Evolutionary conservation across 2,329 filamentous ascomycete genomes (phyloP).

Genomic region (Rhinocladiella mackenziei): DNA sequence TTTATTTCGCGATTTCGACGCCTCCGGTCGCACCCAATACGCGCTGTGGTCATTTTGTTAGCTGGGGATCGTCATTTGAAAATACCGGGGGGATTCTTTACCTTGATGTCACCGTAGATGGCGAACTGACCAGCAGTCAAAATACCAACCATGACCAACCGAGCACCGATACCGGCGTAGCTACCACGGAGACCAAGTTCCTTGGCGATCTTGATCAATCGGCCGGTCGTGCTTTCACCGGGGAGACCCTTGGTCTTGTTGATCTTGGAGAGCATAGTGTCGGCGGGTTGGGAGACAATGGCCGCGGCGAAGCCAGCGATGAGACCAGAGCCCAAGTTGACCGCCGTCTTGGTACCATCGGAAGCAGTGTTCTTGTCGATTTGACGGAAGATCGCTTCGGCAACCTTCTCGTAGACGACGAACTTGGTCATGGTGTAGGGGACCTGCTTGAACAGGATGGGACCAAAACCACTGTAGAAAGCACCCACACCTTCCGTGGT

Average conservation of each 20-base stretch:
- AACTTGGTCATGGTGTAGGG: constrained; percentile 96
- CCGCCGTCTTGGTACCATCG: constrained; percentile 66
- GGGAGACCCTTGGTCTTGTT: constrained; percentile 89
- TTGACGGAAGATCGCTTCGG: constrained; percentile 64
- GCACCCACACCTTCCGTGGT: constrained; percentile 77
- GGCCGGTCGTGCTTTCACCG: constrained; percentile 75
- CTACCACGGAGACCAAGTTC: constrained; percentile 77
- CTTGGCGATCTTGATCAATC: constrained; percentile 82
- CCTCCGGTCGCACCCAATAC: constrained; percentile 15
- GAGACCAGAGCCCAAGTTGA: constrained; percentile 82
- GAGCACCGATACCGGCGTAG: constrained; percentile 76
- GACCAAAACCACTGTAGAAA: constrained; percentile 89
- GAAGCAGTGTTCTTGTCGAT: constrained; percentile 70
- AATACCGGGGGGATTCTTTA: constrained; percentile 13
- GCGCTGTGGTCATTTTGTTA: too few species aligned
- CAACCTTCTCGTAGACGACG: constrained; percentile 86
- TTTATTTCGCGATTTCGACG: constrained; percentile 22
- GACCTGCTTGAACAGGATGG: constrained; percentile 83
- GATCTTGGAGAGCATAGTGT: constrained; percentile 93
- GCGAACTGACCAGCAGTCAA: constrained; percentile 79
- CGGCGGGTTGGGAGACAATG: constrained; percentile 81
- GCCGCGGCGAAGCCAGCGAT: constrained; percentile 84
- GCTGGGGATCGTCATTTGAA: too few species aligned
- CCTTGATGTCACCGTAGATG: constrained; percentile 68
- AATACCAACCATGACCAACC: constrained; percentile 71